Evolutionary conservation across 1,139 yeast species (phyloP), one percentile per base, ranked within the genome.

Genomic region (Hansenula sp.): DNA sequence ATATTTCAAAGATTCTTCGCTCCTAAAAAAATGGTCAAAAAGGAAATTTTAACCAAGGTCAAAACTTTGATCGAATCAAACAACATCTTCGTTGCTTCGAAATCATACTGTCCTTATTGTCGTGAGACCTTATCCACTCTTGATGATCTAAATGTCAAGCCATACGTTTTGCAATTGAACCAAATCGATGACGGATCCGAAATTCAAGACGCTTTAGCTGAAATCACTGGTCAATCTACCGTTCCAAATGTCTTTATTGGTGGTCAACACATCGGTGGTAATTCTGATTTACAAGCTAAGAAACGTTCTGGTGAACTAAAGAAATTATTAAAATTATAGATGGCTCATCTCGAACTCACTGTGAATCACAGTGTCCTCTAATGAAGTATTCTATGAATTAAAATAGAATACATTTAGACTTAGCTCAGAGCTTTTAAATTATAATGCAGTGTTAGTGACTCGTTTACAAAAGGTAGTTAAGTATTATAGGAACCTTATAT

Each of bases 261-360:
- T 42, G 96, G 96, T 47, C 76, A 88, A 68, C 96, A 89, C 70
- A 80, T 93, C 58, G 99, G 99, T 50, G 99, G 99, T 48, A 87
- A 89, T 76, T 83, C 91, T 41, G 96, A 86, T 56, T 72, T 91
- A 50, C 95, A 88, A 68, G 70, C 73, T 38, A 73, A 82, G 63
- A 71, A 72, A 51, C 58, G 61, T 30, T 50, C 57, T 40, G 77
- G 76, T 47, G 52, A 70, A 53, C 60, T 74, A 47, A 63, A 71
- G 42, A 54, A 48, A 16, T 49, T 72, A 44, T 56, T 72, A 48
- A 54, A 52, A 55, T 57, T 47, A 40, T 55, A 35, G 12, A 29
- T 15, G 6, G 13, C 12, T n/a, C n/a, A n/a, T n/a, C n/a, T n/a
- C n/a, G n/a, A n/a, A n/a, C n/a, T n/a, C n/a, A n/a, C n/a, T n/a